These are phyloP conservation scores for Phaeosphaeriaceae sp. DNA, from an alignment of 2,329 filamentous ascomycete genomes.

Conservation along the genomic window DNA sequence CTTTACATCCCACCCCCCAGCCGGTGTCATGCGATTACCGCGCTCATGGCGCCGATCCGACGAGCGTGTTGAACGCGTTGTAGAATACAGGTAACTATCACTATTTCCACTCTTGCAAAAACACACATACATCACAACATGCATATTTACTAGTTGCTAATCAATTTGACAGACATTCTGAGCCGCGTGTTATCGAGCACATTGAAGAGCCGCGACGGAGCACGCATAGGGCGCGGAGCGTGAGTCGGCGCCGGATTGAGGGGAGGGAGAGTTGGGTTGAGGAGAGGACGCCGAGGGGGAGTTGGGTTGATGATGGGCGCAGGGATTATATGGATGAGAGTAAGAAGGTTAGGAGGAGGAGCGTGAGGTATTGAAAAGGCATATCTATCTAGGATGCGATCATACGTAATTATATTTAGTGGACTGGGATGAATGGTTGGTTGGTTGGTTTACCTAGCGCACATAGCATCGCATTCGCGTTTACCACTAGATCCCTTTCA, in stretches of 20 bases:
- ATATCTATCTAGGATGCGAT: no score
- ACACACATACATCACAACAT: no score
- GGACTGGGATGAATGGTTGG: no score
- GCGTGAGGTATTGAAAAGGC: constrained; percentile 23
- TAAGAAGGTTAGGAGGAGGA: constrained; percentile 31
- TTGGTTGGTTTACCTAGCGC: no score
- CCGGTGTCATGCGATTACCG: constrained; percentile 41
- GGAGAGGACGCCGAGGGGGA: constrained; percentile 30
- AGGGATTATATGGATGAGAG: no score
- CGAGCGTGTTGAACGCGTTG: constrained; percentile 22
- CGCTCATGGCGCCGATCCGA: constrained; percentile 37
- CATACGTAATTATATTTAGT: no score
- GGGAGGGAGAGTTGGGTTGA: constrained; percentile 27
- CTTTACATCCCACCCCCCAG: constrained; percentile 42
- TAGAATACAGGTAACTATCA: constrained; percentile 28
- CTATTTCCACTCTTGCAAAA: neutral
- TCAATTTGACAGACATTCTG: constrained; percentile 14
- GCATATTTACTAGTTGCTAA: neutral
- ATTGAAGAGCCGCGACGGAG: constrained; percentile 35
- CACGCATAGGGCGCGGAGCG: constrained; percentile 33
- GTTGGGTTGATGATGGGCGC: constrained; percentile 31
- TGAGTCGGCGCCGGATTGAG: constrained; percentile 27
- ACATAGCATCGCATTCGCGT: no score
- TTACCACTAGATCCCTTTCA: no score
- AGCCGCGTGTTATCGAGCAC: constrained; percentile 35